phyloP scores from a whole-genome alignment of 2,329 filamentous ascomycete genomes.

The Ascochyta clinopodiicola region DNA sequence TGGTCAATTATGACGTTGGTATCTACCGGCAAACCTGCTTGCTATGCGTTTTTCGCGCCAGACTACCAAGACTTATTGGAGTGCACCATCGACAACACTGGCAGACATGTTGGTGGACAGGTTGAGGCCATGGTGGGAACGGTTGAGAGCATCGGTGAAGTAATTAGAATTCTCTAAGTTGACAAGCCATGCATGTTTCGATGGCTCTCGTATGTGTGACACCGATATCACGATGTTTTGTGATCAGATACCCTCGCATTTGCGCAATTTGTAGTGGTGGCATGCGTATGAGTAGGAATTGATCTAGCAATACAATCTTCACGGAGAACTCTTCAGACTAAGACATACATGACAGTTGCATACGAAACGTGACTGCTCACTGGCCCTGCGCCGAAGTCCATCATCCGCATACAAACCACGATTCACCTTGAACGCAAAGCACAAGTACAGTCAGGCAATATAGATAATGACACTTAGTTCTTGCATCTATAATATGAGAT shows the following conservation, averaged over 20 bases:
- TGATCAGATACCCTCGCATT: neutral
- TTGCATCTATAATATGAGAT: neutral
- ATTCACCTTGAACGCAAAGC: neutral
- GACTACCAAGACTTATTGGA: constrained; percentile 64
- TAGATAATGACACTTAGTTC: neutral
- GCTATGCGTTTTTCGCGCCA: constrained; percentile 64
- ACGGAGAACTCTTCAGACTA: neutral
- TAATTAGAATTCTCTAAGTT: neutral
- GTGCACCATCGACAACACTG: constrained; percentile 54
- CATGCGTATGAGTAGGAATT: neutral
- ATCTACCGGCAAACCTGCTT: constrained; percentile 60
- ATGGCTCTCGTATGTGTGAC: neutral
- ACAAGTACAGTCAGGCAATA: neutral
- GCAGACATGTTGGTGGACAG: constrained; percentile 56
- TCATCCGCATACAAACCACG: neutral
- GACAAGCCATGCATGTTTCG: neutral
- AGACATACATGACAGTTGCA: neutral
- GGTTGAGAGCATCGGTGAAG: neutral
- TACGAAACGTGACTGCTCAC: neutral
- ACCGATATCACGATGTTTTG: neutral
- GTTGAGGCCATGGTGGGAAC: neutral
- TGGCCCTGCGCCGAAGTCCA: neutral
- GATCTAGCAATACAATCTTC: neutral
- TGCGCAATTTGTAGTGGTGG: neutral
- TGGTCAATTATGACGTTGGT: neutral